A percentile compares a stretch with the other conserved stretches of the same genome.
phyloP scores from a whole-genome alignment of 495 filamentous ascomycete species.

The Xylaria longipes region DNA sequence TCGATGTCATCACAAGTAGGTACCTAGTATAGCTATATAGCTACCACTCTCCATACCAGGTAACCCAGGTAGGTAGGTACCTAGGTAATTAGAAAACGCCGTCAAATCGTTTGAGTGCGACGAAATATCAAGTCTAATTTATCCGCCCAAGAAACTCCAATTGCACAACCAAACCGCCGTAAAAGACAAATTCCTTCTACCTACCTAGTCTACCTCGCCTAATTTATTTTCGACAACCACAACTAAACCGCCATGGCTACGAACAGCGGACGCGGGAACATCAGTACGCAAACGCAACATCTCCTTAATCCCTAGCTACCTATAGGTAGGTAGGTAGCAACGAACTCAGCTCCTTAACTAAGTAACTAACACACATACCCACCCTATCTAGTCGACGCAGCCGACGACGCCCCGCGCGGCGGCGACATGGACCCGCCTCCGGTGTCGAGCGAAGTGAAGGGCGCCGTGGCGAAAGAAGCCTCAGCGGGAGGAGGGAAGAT shows the following conservation, averaged over 20 bases:
- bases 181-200: neutral
- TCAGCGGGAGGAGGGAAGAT: neutral
- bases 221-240: slow-evolving; percentile 20
- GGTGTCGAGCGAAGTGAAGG: slow-evolving; percentile 55
- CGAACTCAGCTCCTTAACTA: neutral
- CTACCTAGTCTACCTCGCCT: neutral
- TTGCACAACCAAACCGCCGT: neutral
- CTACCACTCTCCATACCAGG: no score
- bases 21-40: no score
- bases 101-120: neutral
- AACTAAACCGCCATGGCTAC: slow-evolving; percentile 59
- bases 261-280: slow-evolving; percentile 62
- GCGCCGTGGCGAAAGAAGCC: slow-evolving; percentile 47
- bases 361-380: neutral
- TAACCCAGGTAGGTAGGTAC: no score
- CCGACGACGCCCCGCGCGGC: slow-evolving; percentile 53
- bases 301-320: no score
- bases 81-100: neutral
- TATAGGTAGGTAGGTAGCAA: no score
- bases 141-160: neutral
- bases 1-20: neutral
- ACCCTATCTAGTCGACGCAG: slow-evolving; percentile 53
- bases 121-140: neutral
- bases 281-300: no score
- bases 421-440: slow-evolving; percentile 52